Conservation (phyloP, 2,329 filamentous ascomycete species). For the Verticillium nubilum region DNA sequence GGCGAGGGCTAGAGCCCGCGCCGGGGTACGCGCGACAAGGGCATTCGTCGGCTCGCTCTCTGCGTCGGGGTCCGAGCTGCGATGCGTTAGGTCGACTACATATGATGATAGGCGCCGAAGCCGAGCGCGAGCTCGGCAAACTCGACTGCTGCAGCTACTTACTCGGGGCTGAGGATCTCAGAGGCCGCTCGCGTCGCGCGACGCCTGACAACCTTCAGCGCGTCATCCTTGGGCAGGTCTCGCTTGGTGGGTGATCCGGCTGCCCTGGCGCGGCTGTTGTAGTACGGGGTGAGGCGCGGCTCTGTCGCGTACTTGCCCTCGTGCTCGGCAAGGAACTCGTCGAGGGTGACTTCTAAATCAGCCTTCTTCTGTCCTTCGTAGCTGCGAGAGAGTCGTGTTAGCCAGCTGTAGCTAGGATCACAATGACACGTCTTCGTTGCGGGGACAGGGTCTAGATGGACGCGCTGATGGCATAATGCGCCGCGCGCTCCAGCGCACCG, state of each 20-base stretch:
- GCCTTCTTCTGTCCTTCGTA: constrained; percentile 68
- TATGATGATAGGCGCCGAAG: neutral
- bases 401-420: neutral
- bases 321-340: constrained; percentile 68
- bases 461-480: neutral
- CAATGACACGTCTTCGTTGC: neutral
- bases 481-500: neutral
- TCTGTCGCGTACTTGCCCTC: constrained; percentile 58
- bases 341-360: constrained; percentile 71
- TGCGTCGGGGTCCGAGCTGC: constrained; percentile 18
- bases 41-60: constrained; percentile 34
- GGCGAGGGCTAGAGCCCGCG: constrained; percentile 47
- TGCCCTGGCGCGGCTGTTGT: constrained; percentile 57
- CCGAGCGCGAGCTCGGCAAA: neutral
- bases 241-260: constrained; percentile 58
- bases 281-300: constrained; percentile 68
- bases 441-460: neutral
- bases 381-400: constrained; percentile 34
- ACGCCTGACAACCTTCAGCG: constrained; percentile 40
- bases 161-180: constrained; percentile 38
- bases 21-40: constrained; percentile 39
- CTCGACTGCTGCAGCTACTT: constrained; percentile 23
- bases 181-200: constrained; percentile 38
- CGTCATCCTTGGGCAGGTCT: constrained; percentile 34
- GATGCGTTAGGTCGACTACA: constrained; percentile 4